Conservation (phyloP, 164 flowering plant genomes). For the Stephania japonica region DNA sequence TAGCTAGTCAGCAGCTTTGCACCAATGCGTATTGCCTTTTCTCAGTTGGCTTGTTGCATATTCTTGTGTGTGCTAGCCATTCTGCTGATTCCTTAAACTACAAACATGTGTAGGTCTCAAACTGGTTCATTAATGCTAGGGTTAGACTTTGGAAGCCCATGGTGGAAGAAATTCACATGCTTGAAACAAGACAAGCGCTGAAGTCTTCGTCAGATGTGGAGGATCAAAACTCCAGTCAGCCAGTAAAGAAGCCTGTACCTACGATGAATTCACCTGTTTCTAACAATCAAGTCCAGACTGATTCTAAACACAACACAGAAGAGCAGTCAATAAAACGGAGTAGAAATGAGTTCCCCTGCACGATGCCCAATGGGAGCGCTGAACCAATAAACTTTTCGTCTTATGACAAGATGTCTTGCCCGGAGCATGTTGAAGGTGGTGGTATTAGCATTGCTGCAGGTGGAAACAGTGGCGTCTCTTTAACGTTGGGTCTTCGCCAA, state of each 20-base stretch:
- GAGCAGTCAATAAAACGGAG: constrained; percentile 36
- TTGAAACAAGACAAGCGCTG: constrained; percentile 54
- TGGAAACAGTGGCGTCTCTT: constrained; percentile 47
- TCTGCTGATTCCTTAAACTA: background rate
- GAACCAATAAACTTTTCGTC: constrained; percentile 27
- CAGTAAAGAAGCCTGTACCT: constrained; percentile 21
- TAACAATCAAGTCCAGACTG: constrained; percentile 26
- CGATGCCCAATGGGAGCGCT: constrained; percentile 13
- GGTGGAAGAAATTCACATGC: constrained; percentile 79
- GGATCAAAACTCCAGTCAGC: constrained; percentile 20
- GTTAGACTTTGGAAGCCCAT: constrained; percentile 90
- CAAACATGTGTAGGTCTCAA: constrained; percentile 49
- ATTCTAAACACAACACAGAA: constrained; percentile 20
- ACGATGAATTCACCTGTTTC: constrained; percentile 19
- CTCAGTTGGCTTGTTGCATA: too few species aligned
- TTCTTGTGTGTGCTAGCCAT: too few species aligned
- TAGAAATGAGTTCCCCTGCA: constrained; percentile 29
- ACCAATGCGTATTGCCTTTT: too few species aligned
- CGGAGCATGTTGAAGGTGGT: constrained; percentile 26
- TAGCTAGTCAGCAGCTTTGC: too few species aligned
- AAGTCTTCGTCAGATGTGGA: constrained; percentile 27
- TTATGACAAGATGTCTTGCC: constrained; percentile 28
- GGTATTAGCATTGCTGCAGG: constrained; percentile 19
- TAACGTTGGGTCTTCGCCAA: constrained; percentile 70
- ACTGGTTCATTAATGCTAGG: constrained; percentile 89